These are phyloP conservation scores for Geotrichum reessii DNA, from an alignment of 1,139 yeast genomes.

Conservation along the genomic window DNA sequence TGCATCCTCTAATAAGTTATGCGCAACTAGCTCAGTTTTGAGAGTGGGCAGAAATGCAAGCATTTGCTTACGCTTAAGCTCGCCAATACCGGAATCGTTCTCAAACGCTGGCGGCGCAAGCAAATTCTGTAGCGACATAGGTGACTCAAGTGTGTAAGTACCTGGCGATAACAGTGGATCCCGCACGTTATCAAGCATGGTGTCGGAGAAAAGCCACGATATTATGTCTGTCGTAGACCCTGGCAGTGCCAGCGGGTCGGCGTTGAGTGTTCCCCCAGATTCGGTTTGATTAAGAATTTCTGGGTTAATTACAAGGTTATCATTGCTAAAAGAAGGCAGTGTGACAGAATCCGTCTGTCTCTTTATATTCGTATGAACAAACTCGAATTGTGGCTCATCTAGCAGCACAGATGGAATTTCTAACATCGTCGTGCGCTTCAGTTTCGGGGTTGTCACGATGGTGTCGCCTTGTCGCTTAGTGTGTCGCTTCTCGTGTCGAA, in stretches of 20 bases:
- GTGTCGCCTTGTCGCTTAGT: background rate
- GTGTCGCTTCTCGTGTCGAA: slow-evolving; percentile 17
- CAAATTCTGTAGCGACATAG: slow-evolving; percentile 36
- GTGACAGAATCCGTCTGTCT: background rate
- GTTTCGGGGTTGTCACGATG: background rate
- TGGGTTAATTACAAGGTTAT: background rate
- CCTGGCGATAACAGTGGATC: slow-evolving; percentile 33
- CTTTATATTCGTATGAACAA: background rate
- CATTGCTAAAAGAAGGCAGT: background rate
- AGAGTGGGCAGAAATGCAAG: slow-evolving; percentile 14
- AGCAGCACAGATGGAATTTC: background rate
- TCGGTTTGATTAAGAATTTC: background rate
- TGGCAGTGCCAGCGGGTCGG: background rate
- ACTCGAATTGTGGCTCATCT: background rate
- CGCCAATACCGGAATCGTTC: slow-evolving; percentile 17
- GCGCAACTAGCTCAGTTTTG: background rate
- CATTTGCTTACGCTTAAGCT: slow-evolving; percentile 21
- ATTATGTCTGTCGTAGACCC: slow-evolving; percentile 26
- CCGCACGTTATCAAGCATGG: slow-evolving; percentile 29
- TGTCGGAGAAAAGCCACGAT: slow-evolving; percentile 38
- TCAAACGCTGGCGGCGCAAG: slow-evolving; percentile 35
- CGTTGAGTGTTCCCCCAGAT: background rate
- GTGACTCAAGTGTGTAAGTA: slow-evolving; percentile 31
- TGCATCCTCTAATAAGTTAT: slow-evolving; percentile 1
- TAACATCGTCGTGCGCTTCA: background rate